Conservation (phyloP, 2,329 filamentous ascomycete species). For the Aspergillus uvarum region DNA sequence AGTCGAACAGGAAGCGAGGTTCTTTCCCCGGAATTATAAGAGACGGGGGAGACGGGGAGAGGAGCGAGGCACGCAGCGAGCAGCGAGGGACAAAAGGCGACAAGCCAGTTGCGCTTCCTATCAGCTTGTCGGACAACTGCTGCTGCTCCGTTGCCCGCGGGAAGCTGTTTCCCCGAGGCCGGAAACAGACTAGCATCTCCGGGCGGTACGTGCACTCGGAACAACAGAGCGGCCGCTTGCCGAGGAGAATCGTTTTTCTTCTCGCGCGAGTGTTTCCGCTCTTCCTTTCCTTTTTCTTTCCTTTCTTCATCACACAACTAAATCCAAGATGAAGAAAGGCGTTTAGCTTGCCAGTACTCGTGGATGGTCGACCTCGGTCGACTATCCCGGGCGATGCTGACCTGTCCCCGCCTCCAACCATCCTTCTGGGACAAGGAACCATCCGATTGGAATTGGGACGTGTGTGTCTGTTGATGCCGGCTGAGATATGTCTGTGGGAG, state of each 20-base stretch:
- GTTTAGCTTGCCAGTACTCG: constrained; percentile 39
- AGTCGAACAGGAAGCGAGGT: neutral
- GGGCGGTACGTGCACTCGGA: constrained; percentile 8
- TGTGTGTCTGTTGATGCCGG: neutral
- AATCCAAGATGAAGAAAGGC: constrained; percentile 44
- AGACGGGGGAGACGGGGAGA: constrained; percentile 1
- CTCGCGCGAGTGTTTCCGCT: constrained; percentile 15
- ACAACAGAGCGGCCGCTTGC: constrained; percentile 11
- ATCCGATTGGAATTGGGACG: constrained; percentile 34
- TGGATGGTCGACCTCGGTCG: constrained; percentile 29
- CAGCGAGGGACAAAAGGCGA: neutral
- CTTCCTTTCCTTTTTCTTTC: constrained; percentile 15
- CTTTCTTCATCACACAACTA: constrained; percentile 42
- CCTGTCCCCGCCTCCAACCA: constrained; percentile 39
- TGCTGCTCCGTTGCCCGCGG: constrained; percentile 37
- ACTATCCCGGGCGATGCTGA: constrained; percentile 40
- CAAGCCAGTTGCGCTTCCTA: constrained; percentile 11
- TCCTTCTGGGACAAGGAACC: constrained; percentile 35
- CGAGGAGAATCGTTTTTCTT: neutral
- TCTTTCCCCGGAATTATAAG: neutral
- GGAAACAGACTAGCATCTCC: constrained; percentile 19
- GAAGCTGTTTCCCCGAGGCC: constrained; percentile 33
- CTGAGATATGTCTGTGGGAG: neutral
- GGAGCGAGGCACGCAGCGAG: constrained; percentile 25
- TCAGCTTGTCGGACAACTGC: constrained; percentile 5